Conservation (phyloP, 805 yeast genomes). For the Candida yuanshanica region DNA sequence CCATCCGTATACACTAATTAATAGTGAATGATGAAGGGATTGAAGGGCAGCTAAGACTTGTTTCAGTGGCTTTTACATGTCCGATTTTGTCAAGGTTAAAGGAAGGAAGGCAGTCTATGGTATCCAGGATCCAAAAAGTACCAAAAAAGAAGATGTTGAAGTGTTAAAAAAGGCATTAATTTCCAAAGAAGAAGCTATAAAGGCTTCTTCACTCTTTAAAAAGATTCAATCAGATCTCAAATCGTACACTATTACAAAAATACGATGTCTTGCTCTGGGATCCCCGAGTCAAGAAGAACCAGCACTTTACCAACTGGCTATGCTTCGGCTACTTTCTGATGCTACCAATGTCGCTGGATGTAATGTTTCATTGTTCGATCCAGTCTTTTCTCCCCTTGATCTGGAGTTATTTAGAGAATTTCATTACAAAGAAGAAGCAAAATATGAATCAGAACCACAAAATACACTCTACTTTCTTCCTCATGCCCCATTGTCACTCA, state of each 20-base stretch:
- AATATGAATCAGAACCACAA: constrained; percentile 5
- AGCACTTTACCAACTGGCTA: constrained; percentile 64
- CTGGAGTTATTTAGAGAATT: constrained; percentile 24
- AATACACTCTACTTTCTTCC: constrained; percentile 56
- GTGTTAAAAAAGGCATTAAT: constrained; percentile 9
- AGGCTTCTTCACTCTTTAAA: constrained; percentile 24
- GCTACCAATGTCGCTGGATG: constrained; percentile 13
- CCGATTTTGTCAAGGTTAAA: constrained; percentile 1
- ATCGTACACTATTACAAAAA: constrained; percentile 16
- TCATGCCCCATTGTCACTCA: constrained; percentile 61
- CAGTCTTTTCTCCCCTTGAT: constrained; percentile 50
- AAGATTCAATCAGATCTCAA: constrained; percentile 20
- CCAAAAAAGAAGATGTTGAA: constrained; percentile 1
- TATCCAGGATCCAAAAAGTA: not conserved
- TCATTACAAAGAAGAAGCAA: constrained; percentile 17
- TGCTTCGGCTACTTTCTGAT: constrained; percentile 38
- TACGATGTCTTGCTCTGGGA: constrained; percentile 73
- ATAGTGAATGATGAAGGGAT: too few species aligned
- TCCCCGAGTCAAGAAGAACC: constrained; percentile 51
- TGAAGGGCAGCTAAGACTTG: not conserved
- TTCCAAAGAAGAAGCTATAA: constrained; percentile 19
- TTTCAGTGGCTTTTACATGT: not conserved
- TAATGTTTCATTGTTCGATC: constrained; percentile 54
- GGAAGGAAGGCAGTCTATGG: constrained; percentile 1
- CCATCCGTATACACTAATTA: too few species aligned